These are phyloP conservation scores for Syzygium malaccense DNA, from an alignment of 441 rosid species.

Conservation along the genomic window DNA sequence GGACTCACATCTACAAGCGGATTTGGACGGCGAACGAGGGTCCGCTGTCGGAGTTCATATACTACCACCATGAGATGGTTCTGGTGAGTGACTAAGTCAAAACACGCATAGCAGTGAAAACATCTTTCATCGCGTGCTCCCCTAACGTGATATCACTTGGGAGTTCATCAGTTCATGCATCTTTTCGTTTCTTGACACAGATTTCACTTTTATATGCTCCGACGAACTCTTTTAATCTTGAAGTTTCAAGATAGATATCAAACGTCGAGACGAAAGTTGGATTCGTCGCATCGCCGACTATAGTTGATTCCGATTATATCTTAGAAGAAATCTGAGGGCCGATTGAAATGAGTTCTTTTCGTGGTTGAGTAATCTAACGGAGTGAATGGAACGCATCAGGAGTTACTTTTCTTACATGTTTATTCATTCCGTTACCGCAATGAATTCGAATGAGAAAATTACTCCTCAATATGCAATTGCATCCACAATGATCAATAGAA, in stretches of 20 bases:
- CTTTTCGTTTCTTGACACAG: background rate
- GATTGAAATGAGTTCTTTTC: background rate
- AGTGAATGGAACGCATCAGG: background rate
- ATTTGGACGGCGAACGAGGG: constrained; percentile 78
- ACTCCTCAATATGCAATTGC: background rate
- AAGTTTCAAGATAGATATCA: background rate
- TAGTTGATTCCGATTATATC: background rate
- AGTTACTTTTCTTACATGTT: background rate
- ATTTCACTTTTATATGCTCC: background rate
- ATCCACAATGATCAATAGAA: background rate
- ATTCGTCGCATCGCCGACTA: background rate
- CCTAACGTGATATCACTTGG: background rate
- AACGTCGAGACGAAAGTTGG: no score
- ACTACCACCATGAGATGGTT: constrained; percentile 74
- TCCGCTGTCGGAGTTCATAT: constrained; percentile 52
- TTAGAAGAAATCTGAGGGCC: background rate
- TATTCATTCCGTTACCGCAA: background rate
- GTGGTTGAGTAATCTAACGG: background rate
- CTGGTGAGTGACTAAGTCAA: constrained; percentile 21
- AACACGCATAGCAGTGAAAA: background rate
- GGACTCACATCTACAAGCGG: constrained; percentile 48
- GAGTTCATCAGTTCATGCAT: background rate
- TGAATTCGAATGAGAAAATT: background rate
- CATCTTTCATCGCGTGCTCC: background rate
- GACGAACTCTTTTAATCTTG: background rate